Conservation (phyloP, 2,329 filamentous ascomycete species). For the Pyricularia pennisetigena region DNA sequence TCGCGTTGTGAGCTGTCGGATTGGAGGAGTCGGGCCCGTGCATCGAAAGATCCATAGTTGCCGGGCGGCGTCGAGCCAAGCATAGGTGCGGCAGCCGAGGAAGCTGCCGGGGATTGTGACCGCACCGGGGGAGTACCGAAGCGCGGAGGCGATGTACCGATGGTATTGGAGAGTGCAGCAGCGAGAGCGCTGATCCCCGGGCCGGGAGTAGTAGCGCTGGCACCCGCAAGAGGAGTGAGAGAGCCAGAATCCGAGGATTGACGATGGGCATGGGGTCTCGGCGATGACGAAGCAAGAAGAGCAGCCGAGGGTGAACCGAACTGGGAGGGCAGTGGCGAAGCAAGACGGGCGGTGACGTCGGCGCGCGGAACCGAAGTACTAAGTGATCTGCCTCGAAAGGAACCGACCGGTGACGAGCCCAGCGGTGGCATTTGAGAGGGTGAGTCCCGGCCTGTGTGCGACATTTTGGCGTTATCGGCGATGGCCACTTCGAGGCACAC, state of each 20-base stretch:
- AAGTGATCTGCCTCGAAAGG: conserved; percentile 33
- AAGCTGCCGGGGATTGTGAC: conserved; percentile 46
- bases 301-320: conserved; percentile 19
- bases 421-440: conserved; percentile 20
- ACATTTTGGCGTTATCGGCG: conserved; percentile 9
- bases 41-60: conserved; percentile 81
- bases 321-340: conserved; percentile 41
- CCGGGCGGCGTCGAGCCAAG: conserved; percentile 39
- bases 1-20: conserved; percentile 29
- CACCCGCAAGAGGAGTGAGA: conserved; percentile 51
- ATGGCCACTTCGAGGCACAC: background rate
- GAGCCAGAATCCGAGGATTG: conserved; percentile 22
- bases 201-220: conserved; percentile 55
- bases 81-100: conserved; percentile 21
- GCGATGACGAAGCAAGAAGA: conserved; percentile 10
- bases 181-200: conserved; percentile 83
- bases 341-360: conserved; percentile 50
- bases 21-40: conserved; percentile 40
- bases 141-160: conserved; percentile 59
- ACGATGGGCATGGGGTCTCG: conserved; percentile 27
- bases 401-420: conserved; percentile 37
- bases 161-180: conserved; percentile 69
- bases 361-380: conserved; percentile 46
- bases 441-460: conserved; percentile 16
- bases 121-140: conserved; percentile 56